phyloP scores from a whole-genome alignment of 1,139 yeast species.

The Pichia sp. region DNA sequence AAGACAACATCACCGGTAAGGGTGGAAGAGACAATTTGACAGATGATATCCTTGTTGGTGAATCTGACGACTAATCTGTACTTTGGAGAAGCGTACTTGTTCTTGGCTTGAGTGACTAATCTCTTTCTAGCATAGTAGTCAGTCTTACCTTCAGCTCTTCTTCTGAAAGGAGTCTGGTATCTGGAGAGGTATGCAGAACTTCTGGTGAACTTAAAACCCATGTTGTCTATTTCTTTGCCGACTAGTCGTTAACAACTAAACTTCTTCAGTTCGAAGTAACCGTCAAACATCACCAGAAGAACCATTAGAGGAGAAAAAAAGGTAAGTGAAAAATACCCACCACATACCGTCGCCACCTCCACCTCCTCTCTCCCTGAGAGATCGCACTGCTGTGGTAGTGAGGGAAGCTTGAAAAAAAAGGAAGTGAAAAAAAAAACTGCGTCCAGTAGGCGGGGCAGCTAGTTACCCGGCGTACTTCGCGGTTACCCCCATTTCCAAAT shows the following conservation, averaged over 20 bases:
- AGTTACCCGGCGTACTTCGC: constrained; percentile 19
- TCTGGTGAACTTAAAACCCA: constrained; percentile 63
- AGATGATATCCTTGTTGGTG: constrained; percentile 99
- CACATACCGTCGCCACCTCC: not conserved
- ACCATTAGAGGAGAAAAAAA: not conserved
- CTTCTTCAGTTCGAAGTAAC: not conserved
- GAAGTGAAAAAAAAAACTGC: not conserved
- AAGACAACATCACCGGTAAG: constrained; percentile 95
- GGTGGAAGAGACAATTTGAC: constrained; percentile 95
- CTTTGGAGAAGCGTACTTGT: constrained; percentile 99
- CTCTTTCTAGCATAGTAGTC: constrained; percentile 99
- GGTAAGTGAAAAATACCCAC: not conserved
- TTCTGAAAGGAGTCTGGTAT: constrained; percentile 99
- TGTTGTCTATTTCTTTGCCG: constrained; percentile 30
- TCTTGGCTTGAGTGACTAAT: constrained; percentile 99
- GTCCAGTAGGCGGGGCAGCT: not conserved
- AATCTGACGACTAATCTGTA: constrained; percentile 99
- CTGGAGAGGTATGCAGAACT: constrained; percentile 96
- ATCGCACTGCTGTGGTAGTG: no score
- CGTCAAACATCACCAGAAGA: not conserved
- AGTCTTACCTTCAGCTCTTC: constrained; percentile 99
- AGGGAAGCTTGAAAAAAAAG: not conserved
- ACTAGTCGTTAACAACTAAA: not conserved
- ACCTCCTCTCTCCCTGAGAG: no score
- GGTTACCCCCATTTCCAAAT: constrained; percentile 29